These are phyloP conservation scores for Ceratocystis harringtonii DNA, from an alignment of 2,329 filamentous ascomycete genomes.

Conservation along the genomic window DNA sequence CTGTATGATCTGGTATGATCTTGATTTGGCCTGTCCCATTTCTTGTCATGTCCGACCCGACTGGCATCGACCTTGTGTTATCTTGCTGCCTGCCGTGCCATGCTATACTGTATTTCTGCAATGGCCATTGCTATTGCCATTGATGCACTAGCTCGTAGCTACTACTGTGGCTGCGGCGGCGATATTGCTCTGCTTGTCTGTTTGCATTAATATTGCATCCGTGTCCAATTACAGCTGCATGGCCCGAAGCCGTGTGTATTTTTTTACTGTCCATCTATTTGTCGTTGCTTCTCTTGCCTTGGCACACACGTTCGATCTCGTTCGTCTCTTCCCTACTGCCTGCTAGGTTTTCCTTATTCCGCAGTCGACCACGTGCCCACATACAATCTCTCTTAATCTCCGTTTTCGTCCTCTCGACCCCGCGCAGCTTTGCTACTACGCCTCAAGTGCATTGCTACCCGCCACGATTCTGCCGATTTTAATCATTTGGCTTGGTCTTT, in stretches of 20 bases:
- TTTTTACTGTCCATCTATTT: neutral
- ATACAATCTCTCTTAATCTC: neutral
- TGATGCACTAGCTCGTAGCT: neutral
- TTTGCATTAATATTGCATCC: neutral
- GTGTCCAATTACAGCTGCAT: neutral
- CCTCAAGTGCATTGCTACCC: neutral
- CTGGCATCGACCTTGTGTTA: too few species aligned
- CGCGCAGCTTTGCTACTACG: neutral
- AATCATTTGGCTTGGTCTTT: neutral
- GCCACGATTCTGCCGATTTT: neutral
- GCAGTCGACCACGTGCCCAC: neutral
- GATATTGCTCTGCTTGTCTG: neutral
- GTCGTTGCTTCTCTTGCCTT: neutral
- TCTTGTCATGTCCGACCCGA: too few species aligned
- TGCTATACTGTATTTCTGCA: neutral
- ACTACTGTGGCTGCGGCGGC: neutral
- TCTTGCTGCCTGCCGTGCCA: neutral
- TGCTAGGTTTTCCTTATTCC: neutral
- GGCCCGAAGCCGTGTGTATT: neutral
- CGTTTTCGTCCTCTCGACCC: constrained; percentile 3
- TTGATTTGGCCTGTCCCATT: too few species aligned
- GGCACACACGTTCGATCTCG: neutral
- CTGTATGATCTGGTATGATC: too few species aligned
- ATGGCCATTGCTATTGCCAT: neutral
- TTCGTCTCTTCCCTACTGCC: neutral